These are phyloP conservation scores for Acidiella bohemica DNA, from an alignment of 495 filamentous ascomycete species.

Conservation along the genomic window DNA sequence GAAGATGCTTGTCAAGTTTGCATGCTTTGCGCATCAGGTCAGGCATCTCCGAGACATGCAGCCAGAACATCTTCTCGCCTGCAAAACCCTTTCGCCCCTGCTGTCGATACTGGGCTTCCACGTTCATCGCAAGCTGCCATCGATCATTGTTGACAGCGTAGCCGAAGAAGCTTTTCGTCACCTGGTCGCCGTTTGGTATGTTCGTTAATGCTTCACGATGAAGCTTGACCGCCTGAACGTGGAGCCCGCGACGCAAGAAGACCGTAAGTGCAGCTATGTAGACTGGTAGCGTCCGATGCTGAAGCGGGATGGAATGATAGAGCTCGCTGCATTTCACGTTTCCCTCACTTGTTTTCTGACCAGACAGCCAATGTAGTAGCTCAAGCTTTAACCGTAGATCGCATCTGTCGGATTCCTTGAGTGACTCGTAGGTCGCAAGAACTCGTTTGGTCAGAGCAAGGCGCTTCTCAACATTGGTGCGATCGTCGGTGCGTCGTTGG, in stretches of 20 bases:
- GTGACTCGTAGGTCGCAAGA: slow-evolving; percentile 5
- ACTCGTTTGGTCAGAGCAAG: background rate
- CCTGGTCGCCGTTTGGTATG: slow-evolving; percentile 7
- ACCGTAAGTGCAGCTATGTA: slow-evolving; percentile 6
- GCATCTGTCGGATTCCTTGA: background rate
- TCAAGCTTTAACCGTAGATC: slow-evolving; percentile 15
- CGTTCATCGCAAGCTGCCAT: slow-evolving; percentile 14
- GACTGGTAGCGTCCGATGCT: slow-evolving; percentile 1
- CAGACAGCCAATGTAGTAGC: slow-evolving; percentile 24
- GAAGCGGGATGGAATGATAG: slow-evolving; percentile 8
- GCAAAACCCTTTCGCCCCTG: background rate
- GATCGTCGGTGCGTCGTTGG: too few species aligned
- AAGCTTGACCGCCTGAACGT: slow-evolving; percentile 1
- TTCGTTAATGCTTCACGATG: slow-evolving; percentile 12
- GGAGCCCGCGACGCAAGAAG: slow-evolving; percentile 3
- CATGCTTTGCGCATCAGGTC: slow-evolving; percentile 6
- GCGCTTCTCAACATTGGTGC: background rate
- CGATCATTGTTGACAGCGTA: slow-evolving; percentile 3
- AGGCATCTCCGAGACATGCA: slow-evolving; percentile 9
- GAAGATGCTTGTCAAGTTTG: background rate
- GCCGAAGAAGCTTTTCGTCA: slow-evolving; percentile 9
- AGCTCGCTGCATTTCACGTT: slow-evolving; percentile 6
- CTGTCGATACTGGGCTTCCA: slow-evolving; percentile 2
- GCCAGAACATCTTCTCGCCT: slow-evolving; percentile 9
- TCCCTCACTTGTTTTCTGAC: background rate